Percentiles rank a stretch among this genome's conserved stretches.
phyloP scores from a whole-genome alignment of 768 basidiomycete genomes.

The Mycena filopes region DNA sequence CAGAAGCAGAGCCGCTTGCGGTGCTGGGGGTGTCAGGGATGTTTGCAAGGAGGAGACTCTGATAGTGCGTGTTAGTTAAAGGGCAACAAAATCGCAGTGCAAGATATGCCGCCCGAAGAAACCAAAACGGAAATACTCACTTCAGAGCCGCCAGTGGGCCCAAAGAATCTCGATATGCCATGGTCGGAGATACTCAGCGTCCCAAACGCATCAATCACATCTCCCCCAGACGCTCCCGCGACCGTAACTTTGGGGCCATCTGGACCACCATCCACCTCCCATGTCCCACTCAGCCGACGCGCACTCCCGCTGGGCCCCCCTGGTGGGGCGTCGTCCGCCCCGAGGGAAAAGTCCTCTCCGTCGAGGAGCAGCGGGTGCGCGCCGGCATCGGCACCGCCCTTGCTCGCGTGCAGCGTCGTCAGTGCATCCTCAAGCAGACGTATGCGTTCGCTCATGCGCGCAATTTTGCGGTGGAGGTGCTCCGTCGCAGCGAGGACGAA shows the following conservation, averaged over 20 bases:
- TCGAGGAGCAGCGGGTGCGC: constrained; percentile 63
- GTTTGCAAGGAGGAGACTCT: constrained; percentile 41
- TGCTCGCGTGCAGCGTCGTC: constrained; percentile 57
- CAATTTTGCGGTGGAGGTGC: constrained; percentile 68
- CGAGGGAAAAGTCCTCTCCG: constrained; percentile 21
- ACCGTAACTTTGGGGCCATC: constrained; percentile 16
- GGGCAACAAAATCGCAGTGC: too few relatives aligned
- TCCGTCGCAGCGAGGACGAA: constrained; percentile 75
- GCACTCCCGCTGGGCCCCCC: neutral
- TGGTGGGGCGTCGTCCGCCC: constrained; percentile 9
- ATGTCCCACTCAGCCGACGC: constrained; percentile 7
- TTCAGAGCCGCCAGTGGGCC: constrained; percentile 75
- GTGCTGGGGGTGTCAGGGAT: constrained; percentile 15
- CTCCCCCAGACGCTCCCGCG: constrained; percentile 39
- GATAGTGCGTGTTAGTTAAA: neutral
- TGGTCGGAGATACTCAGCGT: constrained; percentile 70
- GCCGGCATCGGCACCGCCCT: constrained; percentile 18
- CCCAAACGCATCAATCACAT: constrained; percentile 67
- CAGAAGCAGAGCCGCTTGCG: constrained; percentile 6
- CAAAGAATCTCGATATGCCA: constrained; percentile 72
- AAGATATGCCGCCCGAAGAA: neutral
- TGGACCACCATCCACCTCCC: constrained; percentile 16
- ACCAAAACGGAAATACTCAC: constrained; percentile 50
- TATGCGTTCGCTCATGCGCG: constrained; percentile 63
- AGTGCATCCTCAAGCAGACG: constrained; percentile 73